phyloP scores from a whole-genome alignment of 164 flowering plant genomes.

The Buxus sempervirens region DNA sequence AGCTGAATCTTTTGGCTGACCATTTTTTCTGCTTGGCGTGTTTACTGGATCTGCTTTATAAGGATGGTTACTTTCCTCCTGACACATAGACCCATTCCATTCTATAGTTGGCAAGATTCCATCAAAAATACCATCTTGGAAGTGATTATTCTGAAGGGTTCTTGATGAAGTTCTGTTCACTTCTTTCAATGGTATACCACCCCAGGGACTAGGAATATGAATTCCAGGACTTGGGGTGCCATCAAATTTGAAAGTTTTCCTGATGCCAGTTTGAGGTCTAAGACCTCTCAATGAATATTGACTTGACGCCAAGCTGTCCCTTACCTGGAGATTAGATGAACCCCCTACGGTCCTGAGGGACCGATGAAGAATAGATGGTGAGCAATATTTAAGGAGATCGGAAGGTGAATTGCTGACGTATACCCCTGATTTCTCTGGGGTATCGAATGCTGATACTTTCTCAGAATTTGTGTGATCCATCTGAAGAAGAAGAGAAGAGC shows the following conservation, averaged over 20 bases:
- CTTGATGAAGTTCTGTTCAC: constrained; percentile 28
- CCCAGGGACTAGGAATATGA: constrained; percentile 26
- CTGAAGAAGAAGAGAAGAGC: constrained; percentile 30
- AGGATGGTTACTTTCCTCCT: constrained; percentile 26
- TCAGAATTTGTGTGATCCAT: constrained; percentile 19
- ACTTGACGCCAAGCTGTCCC: constrained; percentile 10
- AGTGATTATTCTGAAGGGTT: constrained; percentile 18
- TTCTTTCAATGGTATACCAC: constrained; percentile 32
- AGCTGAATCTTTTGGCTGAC: constrained; percentile 19
- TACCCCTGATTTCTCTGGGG: constrained; percentile 28
- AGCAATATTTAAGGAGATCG: constrained; percentile 20
- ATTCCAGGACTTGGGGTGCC: constrained; percentile 18
- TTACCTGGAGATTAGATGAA: constrained; percentile 8
- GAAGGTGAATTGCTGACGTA: constrained; percentile 13
- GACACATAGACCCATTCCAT: constrained; percentile 26
- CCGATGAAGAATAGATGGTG: constrained; percentile 33
- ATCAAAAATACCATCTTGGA: constrained; percentile 18
- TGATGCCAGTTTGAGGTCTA: constrained; percentile 22
- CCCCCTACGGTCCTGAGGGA: constrained; percentile 20
- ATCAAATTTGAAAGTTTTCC: constrained; percentile 8
- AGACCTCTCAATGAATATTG: constrained; percentile 21
- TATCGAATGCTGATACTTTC: too few relatives aligned
- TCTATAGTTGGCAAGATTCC: constrained; percentile 25
- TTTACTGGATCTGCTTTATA: constrained; percentile 25
- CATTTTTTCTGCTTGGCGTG: constrained; percentile 26